These are phyloP conservation scores for Austroboletus novae-zelandiae DNA, from an alignment of 1,284 basidiomycete species.

Conservation along the genomic window DNA sequence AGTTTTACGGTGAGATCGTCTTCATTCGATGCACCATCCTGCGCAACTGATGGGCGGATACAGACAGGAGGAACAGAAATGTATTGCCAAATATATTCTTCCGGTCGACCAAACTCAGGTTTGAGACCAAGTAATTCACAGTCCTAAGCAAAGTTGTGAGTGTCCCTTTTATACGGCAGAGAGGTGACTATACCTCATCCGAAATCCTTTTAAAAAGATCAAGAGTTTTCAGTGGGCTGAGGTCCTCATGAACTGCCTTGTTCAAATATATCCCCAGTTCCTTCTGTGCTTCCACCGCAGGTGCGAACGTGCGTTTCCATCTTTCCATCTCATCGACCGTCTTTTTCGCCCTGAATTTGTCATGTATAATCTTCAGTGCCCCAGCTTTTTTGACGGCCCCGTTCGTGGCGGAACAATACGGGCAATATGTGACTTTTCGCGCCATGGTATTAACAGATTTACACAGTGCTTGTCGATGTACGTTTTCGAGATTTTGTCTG, in stretches of 20 bases:
- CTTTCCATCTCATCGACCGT: slow-evolving; percentile 85
- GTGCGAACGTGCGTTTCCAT: slow-evolving; percentile 84
- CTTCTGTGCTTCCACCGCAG: slow-evolving; percentile 85
- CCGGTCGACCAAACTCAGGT: slow-evolving; percentile 88
- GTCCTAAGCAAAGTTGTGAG: slow-evolving; percentile 52
- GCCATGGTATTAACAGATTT: slow-evolving; percentile 91
- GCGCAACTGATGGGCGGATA: slow-evolving; percentile 95
- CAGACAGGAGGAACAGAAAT: slow-evolving; percentile 98
- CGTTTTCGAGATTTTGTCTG: slow-evolving; percentile 87
- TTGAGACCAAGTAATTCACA: slow-evolving; percentile 93
- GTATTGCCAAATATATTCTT: slow-evolving; percentile 99
- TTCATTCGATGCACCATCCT: slow-evolving; percentile 97
- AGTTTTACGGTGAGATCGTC: slow-evolving; percentile 98
- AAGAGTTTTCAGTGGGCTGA: slow-evolving; percentile 93
- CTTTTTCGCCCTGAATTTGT: slow-evolving; percentile 97
- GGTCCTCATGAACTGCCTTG: slow-evolving; percentile 89
- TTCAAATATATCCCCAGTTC: slow-evolving; percentile 84
- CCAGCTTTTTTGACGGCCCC: slow-evolving; percentile 97
- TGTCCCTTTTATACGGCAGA: background rate
- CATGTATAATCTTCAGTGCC: slow-evolving; percentile 94
- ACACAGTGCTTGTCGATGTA: slow-evolving; percentile 82
- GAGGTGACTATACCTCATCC: slow-evolving; percentile 64
- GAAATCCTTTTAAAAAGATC: slow-evolving; percentile 94
- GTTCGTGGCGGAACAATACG: slow-evolving; percentile 91
- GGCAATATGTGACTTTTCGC: slow-evolving; percentile 90